Evolutionary conservation across 768 basidiomycete species (phyloP).

Genomic region (Suillus tomentosus): DNA sequence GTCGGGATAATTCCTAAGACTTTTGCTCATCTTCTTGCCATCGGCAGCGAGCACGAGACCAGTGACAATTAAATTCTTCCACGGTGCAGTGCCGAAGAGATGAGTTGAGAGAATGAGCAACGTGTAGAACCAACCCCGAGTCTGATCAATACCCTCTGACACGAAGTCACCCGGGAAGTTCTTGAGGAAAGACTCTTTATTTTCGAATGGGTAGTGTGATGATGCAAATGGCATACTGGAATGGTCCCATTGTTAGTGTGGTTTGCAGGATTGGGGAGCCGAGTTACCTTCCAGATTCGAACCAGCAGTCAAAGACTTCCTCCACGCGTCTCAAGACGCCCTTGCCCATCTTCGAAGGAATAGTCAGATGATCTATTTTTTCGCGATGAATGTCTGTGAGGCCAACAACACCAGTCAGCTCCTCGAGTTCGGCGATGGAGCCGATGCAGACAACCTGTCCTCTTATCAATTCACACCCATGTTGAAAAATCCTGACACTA

Average conservation of each 20-base stretch:
- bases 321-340: slow-evolving; percentile 87
- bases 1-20: slow-evolving; percentile 94
- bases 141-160: slow-evolving; percentile 98
- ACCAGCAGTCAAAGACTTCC: slow-evolving; percentile 99
- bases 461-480: not conserved
- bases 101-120: slow-evolving; percentile 95
- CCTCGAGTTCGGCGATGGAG: slow-evolving; percentile 87
- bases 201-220: slow-evolving; percentile 97
- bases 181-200: slow-evolving; percentile 81
- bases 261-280: not conserved
- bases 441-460: slow-evolving; percentile 78
- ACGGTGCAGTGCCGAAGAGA: slow-evolving; percentile 89
- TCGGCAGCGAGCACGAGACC: slow-evolving; percentile 96
- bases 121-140: slow-evolving; percentile 99
- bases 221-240: slow-evolving; percentile 98
- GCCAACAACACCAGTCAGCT: slow-evolving; percentile 77
- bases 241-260: slow-evolving; percentile 7
- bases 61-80: slow-evolving; percentile 97
- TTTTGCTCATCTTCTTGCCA: slow-evolving; percentile 99
- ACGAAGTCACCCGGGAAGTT: slow-evolving; percentile 96
- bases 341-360: slow-evolving; percentile 88
- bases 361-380: slow-evolving; percentile 94
- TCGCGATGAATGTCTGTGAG: slow-evolving; percentile 93
- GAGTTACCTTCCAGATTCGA: slow-evolving; percentile 93
- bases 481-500: not conserved